Conservation (phyloP, 1,284 basidiomycete species). For the Hemileia vastatrix region DNA sequence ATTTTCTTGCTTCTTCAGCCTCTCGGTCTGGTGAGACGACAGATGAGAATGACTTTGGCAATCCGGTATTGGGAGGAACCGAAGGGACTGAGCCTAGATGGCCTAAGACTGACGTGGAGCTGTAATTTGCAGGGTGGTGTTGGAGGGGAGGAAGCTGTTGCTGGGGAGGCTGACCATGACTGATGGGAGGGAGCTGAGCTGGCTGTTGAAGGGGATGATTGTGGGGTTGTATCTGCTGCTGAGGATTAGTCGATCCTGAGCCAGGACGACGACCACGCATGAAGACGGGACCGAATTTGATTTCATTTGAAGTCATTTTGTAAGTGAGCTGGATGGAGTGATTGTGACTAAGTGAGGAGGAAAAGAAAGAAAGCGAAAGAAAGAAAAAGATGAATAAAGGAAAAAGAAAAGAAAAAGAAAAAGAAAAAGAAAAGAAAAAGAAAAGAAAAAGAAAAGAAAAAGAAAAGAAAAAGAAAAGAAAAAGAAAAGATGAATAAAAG, state of each 20-base stretch:
- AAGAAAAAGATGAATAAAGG: too few species aligned
- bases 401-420: too few species aligned
- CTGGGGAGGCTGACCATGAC: too few species aligned
- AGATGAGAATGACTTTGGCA: constrained; percentile 19
- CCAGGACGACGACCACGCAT: constrained; percentile 17
- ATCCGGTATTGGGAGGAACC: background rate
- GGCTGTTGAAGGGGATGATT: background rate
- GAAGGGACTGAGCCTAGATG: constrained; percentile 6
- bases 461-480: too few species aligned
- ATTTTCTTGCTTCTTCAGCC: too few species aligned
- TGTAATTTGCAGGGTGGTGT: background rate
- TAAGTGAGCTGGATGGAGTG: too few species aligned
- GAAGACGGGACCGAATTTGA: constrained; percentile 23
- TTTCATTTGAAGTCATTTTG: constrained; percentile 16
- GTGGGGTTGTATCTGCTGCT: too few species aligned
- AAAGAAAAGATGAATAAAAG: too few species aligned
- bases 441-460: too few species aligned
- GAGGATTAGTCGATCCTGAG: background rate
- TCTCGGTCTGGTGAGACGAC: constrained; percentile 17
- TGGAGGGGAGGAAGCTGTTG: background rate
- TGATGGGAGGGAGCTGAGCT: background rate
- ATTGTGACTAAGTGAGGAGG: too few species aligned
- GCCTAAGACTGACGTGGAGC: background rate
- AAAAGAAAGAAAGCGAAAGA: too few species aligned
- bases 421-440: too few species aligned